Percentiles rank a stretch among this genome's conserved stretches.
Conservation (phyloP, 1,139 yeast genomes). For the Yarrowia galli region DNA sequence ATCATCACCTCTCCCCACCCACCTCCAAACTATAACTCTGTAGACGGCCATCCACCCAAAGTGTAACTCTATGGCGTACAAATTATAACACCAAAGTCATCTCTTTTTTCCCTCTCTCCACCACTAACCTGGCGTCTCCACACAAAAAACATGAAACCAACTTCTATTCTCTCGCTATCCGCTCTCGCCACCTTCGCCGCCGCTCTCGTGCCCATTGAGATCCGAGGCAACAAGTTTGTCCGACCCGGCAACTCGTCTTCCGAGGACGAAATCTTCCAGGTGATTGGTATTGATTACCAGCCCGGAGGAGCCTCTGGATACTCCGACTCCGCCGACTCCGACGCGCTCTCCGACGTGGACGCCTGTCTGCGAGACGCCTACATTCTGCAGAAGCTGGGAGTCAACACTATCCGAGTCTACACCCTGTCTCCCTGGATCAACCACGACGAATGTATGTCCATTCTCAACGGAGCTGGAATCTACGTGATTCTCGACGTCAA, state of each 20-base stretch:
- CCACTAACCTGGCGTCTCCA: not conserved
- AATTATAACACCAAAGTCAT: not conserved
- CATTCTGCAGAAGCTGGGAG: slow-evolving; percentile 76
- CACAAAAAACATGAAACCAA: slow-evolving; percentile 24
- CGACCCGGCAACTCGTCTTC: slow-evolving; percentile 61
- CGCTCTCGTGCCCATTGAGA: slow-evolving; percentile 50
- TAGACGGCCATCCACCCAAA: not conserved
- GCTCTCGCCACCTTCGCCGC: slow-evolving; percentile 19
- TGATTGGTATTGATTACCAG: slow-evolving; percentile 85
- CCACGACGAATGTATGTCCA: slow-evolving; percentile 91
- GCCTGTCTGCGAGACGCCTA: slow-evolving; percentile 77
- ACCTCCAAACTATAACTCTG: not conserved
- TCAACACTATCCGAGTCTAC: slow-evolving; percentile 85
- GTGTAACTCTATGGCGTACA: not conserved
- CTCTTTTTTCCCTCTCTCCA: not conserved
- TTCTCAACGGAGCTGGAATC: slow-evolving; percentile 90
- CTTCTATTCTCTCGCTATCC: slow-evolving; percentile 31
- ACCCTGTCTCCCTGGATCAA: slow-evolving; percentile 82
- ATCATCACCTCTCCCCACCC: not conserved
- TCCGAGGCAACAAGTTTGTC: slow-evolving; percentile 73
- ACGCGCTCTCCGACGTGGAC: slow-evolving; percentile 76
- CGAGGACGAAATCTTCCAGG: slow-evolving; percentile 54
- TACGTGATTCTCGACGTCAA: slow-evolving; percentile 90
- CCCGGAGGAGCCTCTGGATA: slow-evolving; percentile 86
- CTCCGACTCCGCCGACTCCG: slow-evolving; percentile 52